phyloP scores from a whole-genome alignment of 176 grass and related monocot genomes.

The Oryza punctata region DNA sequence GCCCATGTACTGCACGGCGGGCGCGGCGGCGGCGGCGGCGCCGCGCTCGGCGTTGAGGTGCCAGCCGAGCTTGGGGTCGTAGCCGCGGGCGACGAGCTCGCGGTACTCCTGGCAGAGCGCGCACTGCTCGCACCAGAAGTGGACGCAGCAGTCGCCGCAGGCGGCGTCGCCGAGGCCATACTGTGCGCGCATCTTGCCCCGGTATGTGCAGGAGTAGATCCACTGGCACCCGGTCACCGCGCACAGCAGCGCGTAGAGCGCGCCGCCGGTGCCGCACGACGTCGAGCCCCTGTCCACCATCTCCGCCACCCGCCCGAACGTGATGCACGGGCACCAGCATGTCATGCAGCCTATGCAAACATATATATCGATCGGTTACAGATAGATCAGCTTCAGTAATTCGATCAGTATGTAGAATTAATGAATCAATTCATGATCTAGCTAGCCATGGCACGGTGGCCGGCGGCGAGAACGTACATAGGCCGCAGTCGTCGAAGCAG shows the following conservation, averaged over 20 bases:
- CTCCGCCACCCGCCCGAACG: slow-evolving; percentile 71
- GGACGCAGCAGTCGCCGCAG: slow-evolving; percentile 70
- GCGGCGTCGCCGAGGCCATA: slow-evolving; percentile 39
- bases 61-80: slow-evolving; percentile 60
- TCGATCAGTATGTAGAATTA: too few relatives aligned
- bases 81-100: slow-evolving; percentile 67
- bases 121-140: slow-evolving; percentile 62
- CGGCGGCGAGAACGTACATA: slow-evolving; percentile 24
- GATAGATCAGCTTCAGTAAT: too few relatives aligned
- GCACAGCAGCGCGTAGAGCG: slow-evolving; percentile 42
- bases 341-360: slow-evolving; percentile 63
- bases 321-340: slow-evolving; percentile 69
- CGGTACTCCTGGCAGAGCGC: slow-evolving; percentile 69
- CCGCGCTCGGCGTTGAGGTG: not conserved
- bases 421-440: too few relatives aligned
- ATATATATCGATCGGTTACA: too few relatives aligned
- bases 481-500: slow-evolving; percentile 61
- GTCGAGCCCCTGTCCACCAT: slow-evolving; percentile 60
- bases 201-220: slow-evolving; percentile 66
- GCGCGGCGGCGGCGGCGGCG: not conserved
- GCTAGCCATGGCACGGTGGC: too few relatives aligned
- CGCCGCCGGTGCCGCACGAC: slow-evolving; percentile 55
- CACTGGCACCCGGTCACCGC: slow-evolving; percentile 25
- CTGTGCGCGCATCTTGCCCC: slow-evolving; percentile 51
- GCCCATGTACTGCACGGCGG: not conserved